Percentiles rank a stretch among this genome's conserved stretches.
Evolutionary conservation across 352 stramenopile genomes (phyloP).

Genomic region (Saprolegnia parasitica): DNA sequence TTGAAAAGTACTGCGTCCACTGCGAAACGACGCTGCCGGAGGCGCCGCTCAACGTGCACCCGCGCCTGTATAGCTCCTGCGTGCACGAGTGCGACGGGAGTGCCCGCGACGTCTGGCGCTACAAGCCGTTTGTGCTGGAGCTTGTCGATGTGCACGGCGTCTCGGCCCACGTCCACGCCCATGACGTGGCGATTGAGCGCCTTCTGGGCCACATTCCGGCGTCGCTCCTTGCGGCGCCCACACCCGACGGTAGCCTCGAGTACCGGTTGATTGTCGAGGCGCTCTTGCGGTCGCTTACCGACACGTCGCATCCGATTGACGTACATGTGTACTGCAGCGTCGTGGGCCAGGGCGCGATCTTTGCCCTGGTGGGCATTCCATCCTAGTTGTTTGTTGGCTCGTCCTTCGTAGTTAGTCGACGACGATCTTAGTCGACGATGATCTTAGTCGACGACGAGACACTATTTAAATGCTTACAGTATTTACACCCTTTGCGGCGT

Average conservation of each 20-base stretch:
- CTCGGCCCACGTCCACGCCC: neutral
- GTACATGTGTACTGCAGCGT: conserved; percentile 26
- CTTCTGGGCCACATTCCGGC: conserved; percentile 20
- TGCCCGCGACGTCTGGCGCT: neutral
- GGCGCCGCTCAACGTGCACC: conserved; percentile 3
- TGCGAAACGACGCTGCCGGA: conserved; percentile 24
- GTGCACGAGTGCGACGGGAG: conserved; percentile 13
- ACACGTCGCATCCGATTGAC: neutral
- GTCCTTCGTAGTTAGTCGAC: too few species aligned
- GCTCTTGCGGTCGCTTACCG: neutral
- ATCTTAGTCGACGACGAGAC: neutral
- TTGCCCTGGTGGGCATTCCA: neutral
- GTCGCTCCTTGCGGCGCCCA: neutral
- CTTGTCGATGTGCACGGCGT: neutral
- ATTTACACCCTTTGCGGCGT: neutral
- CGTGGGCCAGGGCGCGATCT: neutral
- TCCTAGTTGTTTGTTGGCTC: too few species aligned
- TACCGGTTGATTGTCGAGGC: neutral
- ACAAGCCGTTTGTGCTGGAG: conserved; percentile 1
- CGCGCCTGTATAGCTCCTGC: conserved; percentile 17
- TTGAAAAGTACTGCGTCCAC: conserved; percentile 23
- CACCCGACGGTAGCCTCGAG: neutral
- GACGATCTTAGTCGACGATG: too few species aligned
- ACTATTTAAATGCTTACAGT: neutral
- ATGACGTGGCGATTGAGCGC: conserved; percentile 18